A percentile compares a stretch with the other conserved stretches of the same genome.
Evolutionary conservation across 2,329 filamentous ascomycete genomes (phyloP).

Genomic region (Diaporthe caulivora): DNA sequence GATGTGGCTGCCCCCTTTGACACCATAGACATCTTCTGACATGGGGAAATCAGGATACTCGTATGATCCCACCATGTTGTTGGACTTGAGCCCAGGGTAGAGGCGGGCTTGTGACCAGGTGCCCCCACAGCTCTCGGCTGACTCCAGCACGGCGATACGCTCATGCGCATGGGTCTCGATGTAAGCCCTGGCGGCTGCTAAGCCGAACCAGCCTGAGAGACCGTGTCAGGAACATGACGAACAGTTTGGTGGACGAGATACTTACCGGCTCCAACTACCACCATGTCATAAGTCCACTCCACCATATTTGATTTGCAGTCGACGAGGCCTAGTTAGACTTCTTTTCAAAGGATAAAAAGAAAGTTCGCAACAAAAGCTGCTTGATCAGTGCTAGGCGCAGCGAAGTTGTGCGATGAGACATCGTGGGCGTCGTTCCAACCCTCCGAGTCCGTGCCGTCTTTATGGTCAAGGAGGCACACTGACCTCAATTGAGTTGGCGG

Average conservation of each 20-base stretch:
- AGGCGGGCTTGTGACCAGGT: slow-evolving; percentile 71
- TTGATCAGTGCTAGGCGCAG: not conserved
- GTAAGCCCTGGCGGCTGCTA: slow-evolving; percentile 65
- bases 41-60: slow-evolving; percentile 76
- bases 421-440: not conserved
- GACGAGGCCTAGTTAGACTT: not conserved
- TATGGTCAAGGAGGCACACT: slow-evolving; percentile 11
- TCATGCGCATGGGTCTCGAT: slow-evolving; percentile 60
- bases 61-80: slow-evolving; percentile 73
- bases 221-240: not conserved
- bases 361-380: not conserved
- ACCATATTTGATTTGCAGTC: slow-evolving; percentile 19
- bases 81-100: slow-evolving; percentile 72
- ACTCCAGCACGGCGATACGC: slow-evolving; percentile 64
- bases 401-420: not conserved
- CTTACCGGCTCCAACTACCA: slow-evolving; percentile 40
- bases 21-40: slow-evolving; percentile 57
- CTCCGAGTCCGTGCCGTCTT: not conserved
- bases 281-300: slow-evolving; percentile 32
- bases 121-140: slow-evolving; percentile 65
- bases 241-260: not conserved
- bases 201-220: slow-evolving; percentile 60
- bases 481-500: slow-evolving; percentile 4
- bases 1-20: slow-evolving; percentile 51
- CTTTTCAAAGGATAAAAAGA: not conserved